These are phyloP conservation scores for Populus trichocarpa DNA, from an alignment of 441 rosid genomes.

Conservation along the genomic window DNA sequence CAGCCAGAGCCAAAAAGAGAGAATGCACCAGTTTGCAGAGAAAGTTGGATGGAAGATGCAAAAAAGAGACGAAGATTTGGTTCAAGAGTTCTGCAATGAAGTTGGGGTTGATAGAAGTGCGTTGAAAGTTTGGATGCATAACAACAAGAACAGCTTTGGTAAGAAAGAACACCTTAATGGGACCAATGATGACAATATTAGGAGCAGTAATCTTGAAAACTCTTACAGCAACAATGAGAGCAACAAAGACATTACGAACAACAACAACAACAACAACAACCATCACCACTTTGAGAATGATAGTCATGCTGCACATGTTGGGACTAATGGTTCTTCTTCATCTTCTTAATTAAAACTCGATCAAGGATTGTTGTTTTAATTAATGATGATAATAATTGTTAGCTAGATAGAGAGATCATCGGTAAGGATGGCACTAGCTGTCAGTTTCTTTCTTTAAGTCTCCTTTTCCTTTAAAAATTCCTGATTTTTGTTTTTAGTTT, in stretches of 20 bases:
- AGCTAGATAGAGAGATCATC: conserved; percentile 34
- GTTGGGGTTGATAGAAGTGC: conserved; percentile 66
- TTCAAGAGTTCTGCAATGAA: conserved; percentile 58
- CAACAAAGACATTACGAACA: conserved; percentile 9
- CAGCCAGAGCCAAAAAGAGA: conserved; percentile 72
- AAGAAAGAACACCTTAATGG: conserved; percentile 28
- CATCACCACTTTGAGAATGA: conserved; percentile 37
- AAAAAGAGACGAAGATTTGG: conserved; percentile 60
- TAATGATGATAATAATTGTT: conserved; percentile 33
- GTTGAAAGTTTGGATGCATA: conserved; percentile 96
- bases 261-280: conserved; percentile 16
- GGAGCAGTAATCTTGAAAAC: conserved; percentile 13
- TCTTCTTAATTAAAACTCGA: conserved; percentile 59
- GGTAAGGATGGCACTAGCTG: conserved; percentile 39
- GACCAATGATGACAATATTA: neutral
- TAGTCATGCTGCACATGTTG: conserved; percentile 28
- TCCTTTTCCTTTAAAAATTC: neutral
- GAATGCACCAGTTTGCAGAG: conserved; percentile 74
- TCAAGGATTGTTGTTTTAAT: conserved; percentile 2
- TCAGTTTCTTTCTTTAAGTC: conserved; percentile 15
- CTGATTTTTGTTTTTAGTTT: conserved; percentile 10
- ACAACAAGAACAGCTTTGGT: conserved; percentile 66
- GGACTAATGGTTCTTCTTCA: conserved; percentile 65
- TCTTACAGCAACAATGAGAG: conserved; percentile 9
- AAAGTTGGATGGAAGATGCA: conserved; percentile 85